Percentiles rank a stretch among this genome's conserved stretches.
Conservation (phyloP, 129 eudicot genomes). For the Helianthus annuus region DNA sequence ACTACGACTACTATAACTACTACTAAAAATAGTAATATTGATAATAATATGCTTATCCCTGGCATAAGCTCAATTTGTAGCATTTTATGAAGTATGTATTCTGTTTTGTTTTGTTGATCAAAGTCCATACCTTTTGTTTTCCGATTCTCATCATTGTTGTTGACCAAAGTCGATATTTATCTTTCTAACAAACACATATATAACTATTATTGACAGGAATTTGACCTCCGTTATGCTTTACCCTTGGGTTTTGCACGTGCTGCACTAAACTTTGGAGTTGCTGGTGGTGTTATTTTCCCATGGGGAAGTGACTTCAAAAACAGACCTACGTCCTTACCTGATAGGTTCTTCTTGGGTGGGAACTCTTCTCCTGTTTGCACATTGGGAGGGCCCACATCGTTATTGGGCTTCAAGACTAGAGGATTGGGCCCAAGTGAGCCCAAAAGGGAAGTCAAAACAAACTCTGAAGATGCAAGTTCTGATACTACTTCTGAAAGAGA, state of each 20-base stretch:
- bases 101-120: slow-evolving; percentile 2
- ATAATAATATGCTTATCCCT: background rate
- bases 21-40: too few relatives aligned
- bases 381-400: slow-evolving; percentile 73
- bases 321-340: slow-evolving; percentile 66
- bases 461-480: slow-evolving; percentile 42
- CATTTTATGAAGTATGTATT: slow-evolving; percentile 1
- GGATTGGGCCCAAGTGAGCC: slow-evolving; percentile 86
- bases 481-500: slow-evolving; percentile 44
- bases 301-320: slow-evolving; percentile 73
- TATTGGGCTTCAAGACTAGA: slow-evolving; percentile 82
- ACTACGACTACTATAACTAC: background rate
- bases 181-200: background rate
- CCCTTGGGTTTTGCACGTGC: slow-evolving; percentile 81
- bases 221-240: slow-evolving; percentile 81
- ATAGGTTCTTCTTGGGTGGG: slow-evolving; percentile 87
- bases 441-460: slow-evolving; percentile 50
- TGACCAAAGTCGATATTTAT: background rate
- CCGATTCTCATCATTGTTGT: background rate
- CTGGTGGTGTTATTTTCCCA: slow-evolving; percentile 71
- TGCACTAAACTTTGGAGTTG: slow-evolving; percentile 83
- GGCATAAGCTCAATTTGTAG: background rate
- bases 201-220: slow-evolving; percentile 52
- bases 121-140: background rate
- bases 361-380: slow-evolving; percentile 87